phyloP scores from a whole-genome alignment of 2,329 filamentous ascomycete genomes.

The Ceratocystis diversiconidia region DNA sequence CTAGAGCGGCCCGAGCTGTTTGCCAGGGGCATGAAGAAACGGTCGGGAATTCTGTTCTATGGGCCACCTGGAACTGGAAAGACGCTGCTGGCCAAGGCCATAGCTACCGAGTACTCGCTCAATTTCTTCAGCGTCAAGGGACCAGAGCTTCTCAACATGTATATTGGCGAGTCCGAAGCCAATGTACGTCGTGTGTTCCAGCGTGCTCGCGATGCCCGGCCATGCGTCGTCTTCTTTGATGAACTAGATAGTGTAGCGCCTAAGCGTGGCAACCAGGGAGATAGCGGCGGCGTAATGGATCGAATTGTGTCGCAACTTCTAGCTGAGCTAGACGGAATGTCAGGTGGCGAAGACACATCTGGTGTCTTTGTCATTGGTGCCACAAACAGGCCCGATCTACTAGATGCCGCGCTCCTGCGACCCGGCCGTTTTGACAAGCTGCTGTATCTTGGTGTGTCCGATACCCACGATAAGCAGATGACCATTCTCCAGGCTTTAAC shows the following conservation, averaged over 20 bases:
- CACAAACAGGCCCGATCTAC: slow-evolving; percentile 83
- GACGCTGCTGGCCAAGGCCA: slow-evolving; percentile 82
- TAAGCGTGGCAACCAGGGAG: slow-evolving; percentile 91
- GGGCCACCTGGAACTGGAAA: slow-evolving; percentile 85
- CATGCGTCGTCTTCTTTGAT: slow-evolving; percentile 88
- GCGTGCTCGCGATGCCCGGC: slow-evolving; percentile 67
- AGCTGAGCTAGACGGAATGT: slow-evolving; percentile 95
- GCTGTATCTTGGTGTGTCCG: slow-evolving; percentile 90
- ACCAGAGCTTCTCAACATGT: slow-evolving; percentile 87
- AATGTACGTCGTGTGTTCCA: slow-evolving; percentile 85
- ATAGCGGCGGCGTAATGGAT: slow-evolving; percentile 96
- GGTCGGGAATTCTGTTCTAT: slow-evolving; percentile 84
- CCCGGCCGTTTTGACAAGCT: slow-evolving; percentile 96
- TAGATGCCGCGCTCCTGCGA: slow-evolving; percentile 77
- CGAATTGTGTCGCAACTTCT: slow-evolving; percentile 89
- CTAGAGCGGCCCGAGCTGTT: slow-evolving; percentile 86
- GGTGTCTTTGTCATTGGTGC: slow-evolving; percentile 95
- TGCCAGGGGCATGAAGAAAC: slow-evolving; percentile 95
- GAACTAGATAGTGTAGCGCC: slow-evolving; percentile 88
- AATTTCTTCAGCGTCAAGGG: slow-evolving; percentile 94
- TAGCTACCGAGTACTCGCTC: slow-evolving; percentile 82
- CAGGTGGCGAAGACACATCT: slow-evolving; percentile 42
- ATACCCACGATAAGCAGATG: slow-evolving; percentile 91
- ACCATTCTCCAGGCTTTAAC: slow-evolving; percentile 90
- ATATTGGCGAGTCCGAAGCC: slow-evolving; percentile 85